phyloP scores from a whole-genome alignment of 805 yeast species.

The Ogataea nonfermentans region DNA sequence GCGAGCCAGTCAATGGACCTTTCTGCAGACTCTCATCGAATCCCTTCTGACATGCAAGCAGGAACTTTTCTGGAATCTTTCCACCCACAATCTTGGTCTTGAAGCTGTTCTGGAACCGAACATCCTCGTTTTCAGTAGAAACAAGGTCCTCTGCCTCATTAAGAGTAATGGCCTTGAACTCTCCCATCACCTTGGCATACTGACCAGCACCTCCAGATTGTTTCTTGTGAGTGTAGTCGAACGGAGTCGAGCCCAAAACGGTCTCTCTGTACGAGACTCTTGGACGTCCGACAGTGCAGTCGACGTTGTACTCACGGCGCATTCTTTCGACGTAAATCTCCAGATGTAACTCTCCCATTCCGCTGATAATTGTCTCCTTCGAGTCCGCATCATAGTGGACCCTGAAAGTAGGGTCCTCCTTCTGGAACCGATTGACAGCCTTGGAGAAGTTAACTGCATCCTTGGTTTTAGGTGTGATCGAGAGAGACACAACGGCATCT shows the following conservation, averaged over 20 bases:
- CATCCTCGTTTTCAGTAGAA: slow-evolving; percentile 30
- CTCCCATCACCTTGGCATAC: slow-evolving; percentile 94
- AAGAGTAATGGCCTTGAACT: slow-evolving; percentile 49
- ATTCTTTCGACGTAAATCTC: slow-evolving; percentile 98
- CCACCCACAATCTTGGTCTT: slow-evolving; percentile 94
- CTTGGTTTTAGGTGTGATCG: slow-evolving; percentile 83
- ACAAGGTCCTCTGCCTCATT: slow-evolving; percentile 45
- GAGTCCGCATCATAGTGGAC: slow-evolving; percentile 87
- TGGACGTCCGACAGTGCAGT: slow-evolving; percentile 94
- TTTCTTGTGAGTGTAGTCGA: slow-evolving; percentile 95
- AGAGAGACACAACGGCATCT: slow-evolving; percentile 94
- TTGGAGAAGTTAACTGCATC: slow-evolving; percentile 90
- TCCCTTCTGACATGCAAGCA: slow-evolving; percentile 92
- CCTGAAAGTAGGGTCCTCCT: slow-evolving; percentile 98
- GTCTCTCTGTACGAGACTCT: slow-evolving; percentile 98
- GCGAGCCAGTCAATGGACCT: slow-evolving; percentile 96
- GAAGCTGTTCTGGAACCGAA: slow-evolving; percentile 59
- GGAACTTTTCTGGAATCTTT: slow-evolving; percentile 90
- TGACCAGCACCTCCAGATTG: slow-evolving; percentile 99
- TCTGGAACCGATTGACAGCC: slow-evolving; percentile 96
- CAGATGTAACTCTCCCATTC: slow-evolving; percentile 97
- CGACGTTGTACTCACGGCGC: slow-evolving; percentile 95
- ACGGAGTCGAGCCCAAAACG: slow-evolving; percentile 64
- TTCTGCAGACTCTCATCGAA: slow-evolving; percentile 92
- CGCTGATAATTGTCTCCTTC: slow-evolving; percentile 91